Conservation (phyloP, 768 basidiomycete species). For the Leccinum barrowsii region DNA sequence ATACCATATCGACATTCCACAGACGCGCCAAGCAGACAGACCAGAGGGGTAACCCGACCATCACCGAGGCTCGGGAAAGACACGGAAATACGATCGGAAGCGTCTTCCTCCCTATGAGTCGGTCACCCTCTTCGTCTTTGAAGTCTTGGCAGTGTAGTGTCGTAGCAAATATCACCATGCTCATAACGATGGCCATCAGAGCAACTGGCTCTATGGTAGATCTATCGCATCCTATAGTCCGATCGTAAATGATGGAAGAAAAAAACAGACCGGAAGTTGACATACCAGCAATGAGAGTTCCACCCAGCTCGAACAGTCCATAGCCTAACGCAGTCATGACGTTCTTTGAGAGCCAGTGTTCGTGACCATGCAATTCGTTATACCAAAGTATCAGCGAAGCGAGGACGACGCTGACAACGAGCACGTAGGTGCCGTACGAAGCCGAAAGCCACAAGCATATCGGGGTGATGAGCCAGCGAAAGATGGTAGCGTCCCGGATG, state of each 20-base stretch:
- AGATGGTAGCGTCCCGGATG: constrained; percentile 31
- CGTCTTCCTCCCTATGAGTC: constrained; percentile 36
- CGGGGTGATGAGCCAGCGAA: constrained; percentile 36
- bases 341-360: constrained; percentile 35
- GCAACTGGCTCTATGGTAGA: constrained; percentile 22
- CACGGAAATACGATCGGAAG: constrained; percentile 43
- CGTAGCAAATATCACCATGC: constrained; percentile 33
- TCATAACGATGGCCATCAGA: constrained; percentile 30
- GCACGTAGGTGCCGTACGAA: constrained; percentile 29
- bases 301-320: constrained; percentile 37
- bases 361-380: constrained; percentile 32
- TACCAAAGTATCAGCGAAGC: constrained; percentile 33
- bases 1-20: constrained; percentile 28
- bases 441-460: constrained; percentile 37
- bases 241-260: constrained; percentile 3
- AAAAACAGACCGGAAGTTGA: background rate
- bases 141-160: constrained; percentile 36
- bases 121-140: constrained; percentile 43
- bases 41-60: constrained; percentile 30
- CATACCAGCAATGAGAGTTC: constrained; percentile 36
- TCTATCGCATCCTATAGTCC: constrained; percentile 22
- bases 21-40: constrained; percentile 26
- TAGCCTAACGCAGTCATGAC: constrained; percentile 35
- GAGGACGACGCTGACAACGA: constrained; percentile 32
- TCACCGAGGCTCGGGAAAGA: constrained; percentile 23